phyloP scores from a whole-genome alignment of 495 filamentous ascomycete genomes.

The Podospora anserina region DNA sequence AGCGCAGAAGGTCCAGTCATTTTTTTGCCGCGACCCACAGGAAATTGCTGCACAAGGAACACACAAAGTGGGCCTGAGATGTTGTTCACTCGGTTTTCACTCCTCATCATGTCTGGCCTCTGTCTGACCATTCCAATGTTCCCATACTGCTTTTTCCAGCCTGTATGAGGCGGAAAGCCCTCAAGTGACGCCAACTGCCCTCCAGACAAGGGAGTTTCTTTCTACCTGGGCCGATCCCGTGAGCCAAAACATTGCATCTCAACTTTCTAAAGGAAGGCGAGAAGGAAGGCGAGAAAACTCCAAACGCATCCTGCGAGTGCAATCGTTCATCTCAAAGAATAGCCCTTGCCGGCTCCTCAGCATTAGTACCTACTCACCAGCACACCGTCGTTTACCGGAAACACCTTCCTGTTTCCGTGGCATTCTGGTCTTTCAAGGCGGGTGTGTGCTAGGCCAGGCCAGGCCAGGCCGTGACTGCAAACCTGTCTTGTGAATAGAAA shows the following conservation, averaged over 20 bases:
- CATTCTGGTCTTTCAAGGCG: not conserved
- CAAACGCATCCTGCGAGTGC: not conserved
- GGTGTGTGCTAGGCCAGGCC: not conserved
- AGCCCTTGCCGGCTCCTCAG: not conserved
- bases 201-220: not conserved
- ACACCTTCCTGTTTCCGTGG: not conserved
- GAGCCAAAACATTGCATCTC: not conserved
- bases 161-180: not conserved
- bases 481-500: not conserved
- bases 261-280: not conserved
- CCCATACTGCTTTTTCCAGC: not conserved
- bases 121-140: conserved; percentile 11
- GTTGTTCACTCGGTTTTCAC: not conserved
- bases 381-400: not conserved
- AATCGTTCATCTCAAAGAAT: not conserved
- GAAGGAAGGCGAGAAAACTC: not conserved
- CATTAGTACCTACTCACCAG: not conserved
- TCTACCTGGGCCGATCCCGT: not conserved
- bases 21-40: conserved; percentile 11
- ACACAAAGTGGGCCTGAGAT: conserved; percentile 4
- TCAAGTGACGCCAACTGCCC: not conserved
- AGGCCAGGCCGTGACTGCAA: not conserved
- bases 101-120: not conserved
- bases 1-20: not conserved
- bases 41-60: conserved; percentile 3